Percentiles rank a stretch among this genome's conserved stretches.
These are phyloP conservation scores for Rhynchospora pubera DNA, from an alignment of 176 grass and related monocot species.

Conservation along the genomic window DNA sequence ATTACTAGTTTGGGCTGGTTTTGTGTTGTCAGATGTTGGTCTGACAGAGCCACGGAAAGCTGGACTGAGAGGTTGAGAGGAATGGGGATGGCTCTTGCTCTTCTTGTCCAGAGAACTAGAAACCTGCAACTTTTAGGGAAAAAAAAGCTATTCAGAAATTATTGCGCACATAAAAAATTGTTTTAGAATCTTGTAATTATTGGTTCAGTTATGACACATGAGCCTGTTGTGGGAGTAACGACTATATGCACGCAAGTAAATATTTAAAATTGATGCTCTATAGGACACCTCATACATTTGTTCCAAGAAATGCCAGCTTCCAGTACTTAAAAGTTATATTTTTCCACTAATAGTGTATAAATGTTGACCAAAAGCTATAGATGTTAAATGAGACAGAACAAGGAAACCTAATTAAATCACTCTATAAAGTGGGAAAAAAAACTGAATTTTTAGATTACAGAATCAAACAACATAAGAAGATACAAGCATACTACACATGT, in stretches of 20 bases:
- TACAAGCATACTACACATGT: not conserved
- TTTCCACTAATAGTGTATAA: not conserved
- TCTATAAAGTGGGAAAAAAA: not conserved
- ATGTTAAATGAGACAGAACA: not conserved
- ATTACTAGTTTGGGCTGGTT: conserved; percentile 28
- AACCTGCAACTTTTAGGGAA: conserved; percentile 21
- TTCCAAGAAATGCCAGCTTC: not conserved
- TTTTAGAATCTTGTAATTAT: not conserved
- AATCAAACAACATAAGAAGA: not conserved
- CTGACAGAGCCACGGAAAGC: conserved; percentile 11
- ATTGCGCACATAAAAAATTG: not conserved
- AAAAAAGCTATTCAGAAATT: not conserved
- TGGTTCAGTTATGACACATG: not conserved
- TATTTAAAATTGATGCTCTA: not conserved
- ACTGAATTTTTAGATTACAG: not conserved
- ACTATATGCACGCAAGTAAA: too few relatives aligned
- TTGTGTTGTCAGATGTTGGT: conserved; percentile 21
- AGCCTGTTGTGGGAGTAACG: too few relatives aligned
- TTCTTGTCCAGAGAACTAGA: conserved; percentile 39
- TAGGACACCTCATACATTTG: not conserved
- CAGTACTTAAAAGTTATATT: not conserved
- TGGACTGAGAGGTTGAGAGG: conserved; percentile 24
- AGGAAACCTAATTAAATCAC: not conserved
- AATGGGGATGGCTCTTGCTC: conserved; percentile 26
- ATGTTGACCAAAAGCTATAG: not conserved